Evolutionary conservation across 495 filamentous ascomycete genomes (phyloP), one percentile per base, ranked within the genome.

Genomic region (Penicillium atrosanguineum): DNA sequence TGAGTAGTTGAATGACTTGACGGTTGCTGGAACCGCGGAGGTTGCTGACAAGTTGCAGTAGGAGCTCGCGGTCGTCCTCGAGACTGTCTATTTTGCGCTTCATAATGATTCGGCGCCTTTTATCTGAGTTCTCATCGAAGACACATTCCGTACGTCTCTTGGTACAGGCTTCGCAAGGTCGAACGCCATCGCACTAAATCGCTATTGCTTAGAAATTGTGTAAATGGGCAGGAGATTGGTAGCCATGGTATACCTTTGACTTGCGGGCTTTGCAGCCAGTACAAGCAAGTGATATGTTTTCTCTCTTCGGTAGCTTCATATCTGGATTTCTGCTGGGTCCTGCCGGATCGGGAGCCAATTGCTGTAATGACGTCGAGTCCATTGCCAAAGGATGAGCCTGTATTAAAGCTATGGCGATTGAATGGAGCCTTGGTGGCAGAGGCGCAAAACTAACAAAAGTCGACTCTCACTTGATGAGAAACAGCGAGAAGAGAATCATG

Each of bases 1-100:
- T 67, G 8, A 73, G 29, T 19, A 73, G 44, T 5, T 62, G 64
- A 0, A 59, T 34, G 37, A 60, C 57, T 38, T 50, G 44, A 20
- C 37, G 46, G 18, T 62, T 55, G 26, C 52, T 53, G 21, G 54
- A 52, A 20, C 70, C 63, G 23, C 61, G 70, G 7, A 75, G 52
- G 1, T 61, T 54, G 6, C 46, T 21, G n/a, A 73, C 46, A 8
- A 75, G 54, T 7, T 57, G 61, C 9, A 62, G 38, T 5, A 75
- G 47, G 1, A 72, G 26, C 4, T 66, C 55, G 36, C 66, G 60
- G 14, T 69, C 56, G 5, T 73, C 65, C 31, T 65, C 65, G 7
- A 73, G 56, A 15, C 60, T 42, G 3, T 71, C 67, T 21, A 75
- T 53, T 42, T 71, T 75, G 46, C 68, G 67, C 43, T 75, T 73